phyloP scores from a whole-genome alignment of 768 basidiomycete species.

The Agrocybe chaxingu region DNA sequence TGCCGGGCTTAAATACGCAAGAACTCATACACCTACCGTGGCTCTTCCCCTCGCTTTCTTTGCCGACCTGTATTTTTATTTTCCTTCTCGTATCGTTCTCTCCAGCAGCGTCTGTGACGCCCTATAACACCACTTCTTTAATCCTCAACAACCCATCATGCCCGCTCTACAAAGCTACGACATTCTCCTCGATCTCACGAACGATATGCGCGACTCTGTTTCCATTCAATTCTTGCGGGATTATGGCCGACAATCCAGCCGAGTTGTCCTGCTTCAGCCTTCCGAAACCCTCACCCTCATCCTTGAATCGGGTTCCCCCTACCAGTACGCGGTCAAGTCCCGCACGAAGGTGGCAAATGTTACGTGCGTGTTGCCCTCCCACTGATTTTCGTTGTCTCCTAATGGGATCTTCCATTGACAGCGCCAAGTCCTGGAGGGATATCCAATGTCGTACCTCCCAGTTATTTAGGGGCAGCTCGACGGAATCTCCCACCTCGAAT shows the following conservation, averaged over 20 bases:
- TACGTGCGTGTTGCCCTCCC: conserved; percentile 43
- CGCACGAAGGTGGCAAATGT: conserved; percentile 65
- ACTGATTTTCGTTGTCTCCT: not conserved
- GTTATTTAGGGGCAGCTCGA: conserved; percentile 42
- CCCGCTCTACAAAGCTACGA: conserved; percentile 62
- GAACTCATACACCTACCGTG: not conserved
- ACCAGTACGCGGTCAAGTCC: conserved; percentile 67
- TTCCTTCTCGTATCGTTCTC: conserved; percentile 8
- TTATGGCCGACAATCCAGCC: conserved; percentile 54
- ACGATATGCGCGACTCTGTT: conserved; percentile 63
- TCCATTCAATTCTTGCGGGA: conserved; percentile 63
- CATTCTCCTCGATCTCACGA: conserved; percentile 65
- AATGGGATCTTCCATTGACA: conserved; percentile 19
- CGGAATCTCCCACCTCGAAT: conserved; percentile 27
- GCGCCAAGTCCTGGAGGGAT: conserved; percentile 67
- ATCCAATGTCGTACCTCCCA: conserved; percentile 59
- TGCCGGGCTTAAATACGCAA: conserved; percentile 5
- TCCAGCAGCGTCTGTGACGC: conserved; percentile 34
- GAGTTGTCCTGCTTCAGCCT: conserved; percentile 56
- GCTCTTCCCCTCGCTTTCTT: conserved; percentile 3
- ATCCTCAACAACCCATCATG: conserved; percentile 33
- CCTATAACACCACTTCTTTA: conserved; percentile 5
- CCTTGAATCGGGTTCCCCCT: conserved; percentile 65
- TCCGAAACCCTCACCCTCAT: conserved; percentile 64
- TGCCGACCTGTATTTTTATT: conserved; percentile 11